Evolutionary conservation across 2,329 filamentous ascomycete species (phyloP), one percentile per base, ranked within the genome.

Genomic region (Aspergillus proliferans): DNA sequence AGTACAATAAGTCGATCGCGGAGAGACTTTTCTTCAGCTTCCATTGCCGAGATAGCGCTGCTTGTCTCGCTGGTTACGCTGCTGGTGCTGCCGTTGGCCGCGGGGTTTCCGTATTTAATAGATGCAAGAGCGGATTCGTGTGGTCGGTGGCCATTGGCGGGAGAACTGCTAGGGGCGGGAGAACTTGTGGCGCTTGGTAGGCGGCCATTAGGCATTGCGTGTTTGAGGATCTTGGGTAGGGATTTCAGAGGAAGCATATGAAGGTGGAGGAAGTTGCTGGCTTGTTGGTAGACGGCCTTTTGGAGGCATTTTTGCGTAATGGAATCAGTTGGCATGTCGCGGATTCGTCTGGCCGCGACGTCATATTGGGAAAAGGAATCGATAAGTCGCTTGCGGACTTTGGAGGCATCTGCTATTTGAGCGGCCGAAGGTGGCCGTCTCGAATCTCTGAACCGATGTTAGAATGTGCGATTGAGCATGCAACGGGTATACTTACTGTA

Each of bases 281-380:
- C 88, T 57, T 91, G 86, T 34, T 86, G 80, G 59, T 95, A 90
- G 10, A 96, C 84, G 3, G 88, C 84, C 61, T 84, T 86, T 60
- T 95, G 91, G 3, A 96, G 74, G 42, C 80, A 80, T 49, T 82
- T 72, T 63, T 95, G 90, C 0, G 87, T 83, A 0, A 82, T 76
- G 44, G 82, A 91, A 4, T 83, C 73, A 0, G 87, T 87, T 14
- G 84, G 84, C 43, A 95, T 72, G 60, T 94, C 88, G 26, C 90
- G 83, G 49, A 96, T 82, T 3, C 90, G 81, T 54, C 86, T 84
- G 3, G 90, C 89, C 0, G 89, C 88, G 3, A 82, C 75, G 58
- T 94, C 88, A 65, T 95, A 95, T 60, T 95, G 91, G 9, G 84
- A 80, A 61, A 96, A 95, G 7, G 88, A 87, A 60, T 95, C 91